phyloP scores from a whole-genome alignment of 257 asterid species.

The Orobanche coerulescens region DNA sequence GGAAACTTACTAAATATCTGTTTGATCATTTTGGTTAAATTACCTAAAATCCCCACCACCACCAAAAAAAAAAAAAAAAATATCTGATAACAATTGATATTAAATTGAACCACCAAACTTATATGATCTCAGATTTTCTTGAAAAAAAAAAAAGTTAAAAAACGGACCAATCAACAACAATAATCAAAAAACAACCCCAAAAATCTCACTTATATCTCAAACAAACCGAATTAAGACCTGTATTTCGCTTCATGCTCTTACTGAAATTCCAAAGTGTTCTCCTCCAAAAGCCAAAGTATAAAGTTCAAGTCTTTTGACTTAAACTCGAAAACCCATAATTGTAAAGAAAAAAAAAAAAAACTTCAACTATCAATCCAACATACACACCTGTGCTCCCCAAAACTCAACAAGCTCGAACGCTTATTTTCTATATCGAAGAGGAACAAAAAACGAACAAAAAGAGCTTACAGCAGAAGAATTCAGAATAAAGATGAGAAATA shows the following conservation, averaged over 20 bases:
- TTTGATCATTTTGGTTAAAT: slow-evolving; percentile 22
- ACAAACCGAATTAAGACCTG: slow-evolving; percentile 13
- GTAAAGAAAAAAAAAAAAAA: slow-evolving; percentile 5
- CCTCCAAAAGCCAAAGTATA: slow-evolving; percentile 19
- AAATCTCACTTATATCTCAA: slow-evolving; percentile 14
- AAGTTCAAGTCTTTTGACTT: slow-evolving; percentile 34
- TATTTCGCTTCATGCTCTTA: slow-evolving; percentile 4
- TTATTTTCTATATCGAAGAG: neutral
- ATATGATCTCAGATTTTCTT: neutral
- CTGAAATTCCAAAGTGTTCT: no score
- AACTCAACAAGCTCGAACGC: neutral
- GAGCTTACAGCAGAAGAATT: slow-evolving; percentile 2
- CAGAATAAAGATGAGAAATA: slow-evolving; percentile 9
- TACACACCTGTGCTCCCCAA: neutral
- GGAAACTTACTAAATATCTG: slow-evolving; percentile 29
- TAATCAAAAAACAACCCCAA: slow-evolving; percentile 11
- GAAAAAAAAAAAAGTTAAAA: neutral
- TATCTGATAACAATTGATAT: neutral
- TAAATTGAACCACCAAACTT: neutral
- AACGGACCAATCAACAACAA: neutral
- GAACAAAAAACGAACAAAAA: neutral
- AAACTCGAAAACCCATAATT: slow-evolving; percentile 22
- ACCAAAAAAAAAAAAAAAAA: neutral
- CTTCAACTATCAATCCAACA: slow-evolving; percentile 2
- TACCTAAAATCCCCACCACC: slow-evolving; percentile 11